Percentiles rank a stretch among this genome's conserved stretches.
These are phyloP conservation scores for Simplicillium aogashimaense DNA, from an alignment of 2,329 filamentous ascomycete genomes.

Conservation along the genomic window DNA sequence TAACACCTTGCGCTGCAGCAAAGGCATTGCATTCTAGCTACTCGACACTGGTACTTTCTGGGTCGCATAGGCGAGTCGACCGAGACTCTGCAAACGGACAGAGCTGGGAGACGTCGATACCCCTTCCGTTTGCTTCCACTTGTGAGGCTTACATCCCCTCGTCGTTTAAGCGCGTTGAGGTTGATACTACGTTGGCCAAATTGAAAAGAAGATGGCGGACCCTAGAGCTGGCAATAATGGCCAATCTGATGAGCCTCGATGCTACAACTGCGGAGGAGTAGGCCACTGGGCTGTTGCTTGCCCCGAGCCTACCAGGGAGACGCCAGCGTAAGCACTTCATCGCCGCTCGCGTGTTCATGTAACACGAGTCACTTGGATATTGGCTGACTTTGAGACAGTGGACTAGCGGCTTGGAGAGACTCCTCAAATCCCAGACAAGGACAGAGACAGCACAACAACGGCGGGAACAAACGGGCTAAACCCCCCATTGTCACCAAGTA, in stretches of 20 bases:
- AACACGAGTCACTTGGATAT: slow-evolving; percentile 1
- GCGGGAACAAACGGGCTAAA: slow-evolving; percentile 17
- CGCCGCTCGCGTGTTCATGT: not conserved
- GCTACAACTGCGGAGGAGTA: slow-evolving; percentile 42
- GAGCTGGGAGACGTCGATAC: too few species aligned
- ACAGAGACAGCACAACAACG: slow-evolving; percentile 17
- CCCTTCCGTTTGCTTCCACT: too few species aligned
- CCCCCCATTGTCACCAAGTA: slow-evolving; percentile 11
- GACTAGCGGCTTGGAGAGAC: slow-evolving; percentile 25
- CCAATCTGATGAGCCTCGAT: slow-evolving; percentile 26
- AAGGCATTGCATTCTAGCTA: too few species aligned
- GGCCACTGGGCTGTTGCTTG: slow-evolving; percentile 45
- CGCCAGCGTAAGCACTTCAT: slow-evolving; percentile 34
- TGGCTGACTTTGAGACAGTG: slow-evolving; percentile 14
- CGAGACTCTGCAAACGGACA: too few species aligned
- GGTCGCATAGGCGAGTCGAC: too few species aligned
- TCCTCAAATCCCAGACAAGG: slow-evolving; percentile 16
- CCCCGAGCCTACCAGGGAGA: slow-evolving; percentile 36
- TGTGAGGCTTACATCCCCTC: too few species aligned
- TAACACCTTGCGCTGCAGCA: too few species aligned
- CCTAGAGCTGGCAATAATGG: slow-evolving; percentile 16
- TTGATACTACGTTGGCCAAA: not conserved
- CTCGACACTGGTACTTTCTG: too few species aligned
- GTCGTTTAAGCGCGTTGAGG: too few species aligned
- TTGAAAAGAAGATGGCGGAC: slow-evolving; percentile 17